Evolutionary conservation across 179 eudicot species (phyloP).

Genomic region (Carnegiea gigantea): DNA sequence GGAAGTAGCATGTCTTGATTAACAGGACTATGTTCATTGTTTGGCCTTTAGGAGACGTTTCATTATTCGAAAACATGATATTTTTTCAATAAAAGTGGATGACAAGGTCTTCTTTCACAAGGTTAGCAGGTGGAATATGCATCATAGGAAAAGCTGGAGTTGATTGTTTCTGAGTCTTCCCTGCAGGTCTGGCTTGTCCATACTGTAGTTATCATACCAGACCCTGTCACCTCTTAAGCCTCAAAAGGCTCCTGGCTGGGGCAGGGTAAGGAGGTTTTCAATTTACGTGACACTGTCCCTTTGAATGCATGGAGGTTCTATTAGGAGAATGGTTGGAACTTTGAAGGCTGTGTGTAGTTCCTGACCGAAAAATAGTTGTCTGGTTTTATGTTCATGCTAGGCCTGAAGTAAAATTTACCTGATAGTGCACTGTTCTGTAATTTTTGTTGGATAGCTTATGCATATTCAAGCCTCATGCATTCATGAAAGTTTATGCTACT

Average conservation of each 20-base stretch:
- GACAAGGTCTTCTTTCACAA: background rate
- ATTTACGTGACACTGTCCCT: background rate
- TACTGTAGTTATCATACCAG: background rate
- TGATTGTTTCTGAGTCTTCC: background rate
- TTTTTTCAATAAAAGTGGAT: background rate
- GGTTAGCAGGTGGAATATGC: background rate
- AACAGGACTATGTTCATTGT: background rate
- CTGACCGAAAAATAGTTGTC: background rate
- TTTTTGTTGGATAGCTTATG: no score
- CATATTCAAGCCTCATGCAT: no score
- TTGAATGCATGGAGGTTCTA: background rate
- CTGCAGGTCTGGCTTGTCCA: background rate
- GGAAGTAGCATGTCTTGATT: background rate
- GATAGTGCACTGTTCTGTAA: no score
- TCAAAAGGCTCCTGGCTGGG: background rate
- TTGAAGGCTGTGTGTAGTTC: background rate
- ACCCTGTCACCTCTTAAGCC: background rate
- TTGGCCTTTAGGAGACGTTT: background rate
- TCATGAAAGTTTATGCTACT: background rate
- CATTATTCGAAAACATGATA: no score
- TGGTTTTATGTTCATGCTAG: no score
- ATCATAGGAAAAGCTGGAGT: background rate
- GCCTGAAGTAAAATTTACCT: no score
- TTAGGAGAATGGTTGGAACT: background rate
- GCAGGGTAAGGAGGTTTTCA: no score